Conservation (phyloP, 306 rosid genomes). For the Heteromeles arbutifolia region DNA sequence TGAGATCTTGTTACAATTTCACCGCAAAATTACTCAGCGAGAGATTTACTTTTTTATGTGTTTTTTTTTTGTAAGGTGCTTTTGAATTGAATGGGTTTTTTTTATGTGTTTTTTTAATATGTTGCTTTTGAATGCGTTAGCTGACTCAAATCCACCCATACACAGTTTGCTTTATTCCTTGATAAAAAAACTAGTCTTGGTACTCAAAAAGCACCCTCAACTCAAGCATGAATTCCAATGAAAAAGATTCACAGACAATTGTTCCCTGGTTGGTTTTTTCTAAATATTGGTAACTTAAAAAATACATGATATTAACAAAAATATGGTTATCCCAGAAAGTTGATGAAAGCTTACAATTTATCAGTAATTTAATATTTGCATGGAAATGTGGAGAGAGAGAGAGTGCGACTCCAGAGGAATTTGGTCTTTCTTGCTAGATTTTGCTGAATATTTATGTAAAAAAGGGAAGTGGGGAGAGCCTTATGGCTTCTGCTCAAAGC, state of each 20-base stretch:
- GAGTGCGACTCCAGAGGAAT: not conserved
- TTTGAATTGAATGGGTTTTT: not conserved
- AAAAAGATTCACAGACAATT: conserved; percentile 38
- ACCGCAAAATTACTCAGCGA: no score
- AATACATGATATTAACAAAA: not conserved
- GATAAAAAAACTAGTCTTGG: not conserved
- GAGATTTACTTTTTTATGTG: not conserved
- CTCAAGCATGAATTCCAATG: conserved; percentile 33
- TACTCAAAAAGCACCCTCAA: conserved; percentile 42
- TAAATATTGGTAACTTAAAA: conserved; percentile 1
- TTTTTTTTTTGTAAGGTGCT: not conserved
- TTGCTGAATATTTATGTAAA: conserved; percentile 14
- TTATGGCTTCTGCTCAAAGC: conserved; percentile 61
- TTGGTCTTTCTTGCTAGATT: conserved; percentile 20
- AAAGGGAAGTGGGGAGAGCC: conserved; percentile 17
- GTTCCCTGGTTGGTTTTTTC: conserved; percentile 22
- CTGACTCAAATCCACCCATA: not conserved
- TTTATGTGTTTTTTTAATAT: no score
- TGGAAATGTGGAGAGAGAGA: conserved; percentile 32
- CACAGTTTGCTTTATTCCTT: not conserved
- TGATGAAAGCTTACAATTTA: conserved; percentile 41
- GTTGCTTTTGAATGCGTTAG: not conserved
- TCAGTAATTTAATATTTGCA: conserved; percentile 37
- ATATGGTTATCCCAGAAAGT: conserved; percentile 33
- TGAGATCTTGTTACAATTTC: no score